Evolutionary conservation across 2,329 filamentous ascomycete genomes (phyloP).

Genomic region (Pezicula neosporulosa): DNA sequence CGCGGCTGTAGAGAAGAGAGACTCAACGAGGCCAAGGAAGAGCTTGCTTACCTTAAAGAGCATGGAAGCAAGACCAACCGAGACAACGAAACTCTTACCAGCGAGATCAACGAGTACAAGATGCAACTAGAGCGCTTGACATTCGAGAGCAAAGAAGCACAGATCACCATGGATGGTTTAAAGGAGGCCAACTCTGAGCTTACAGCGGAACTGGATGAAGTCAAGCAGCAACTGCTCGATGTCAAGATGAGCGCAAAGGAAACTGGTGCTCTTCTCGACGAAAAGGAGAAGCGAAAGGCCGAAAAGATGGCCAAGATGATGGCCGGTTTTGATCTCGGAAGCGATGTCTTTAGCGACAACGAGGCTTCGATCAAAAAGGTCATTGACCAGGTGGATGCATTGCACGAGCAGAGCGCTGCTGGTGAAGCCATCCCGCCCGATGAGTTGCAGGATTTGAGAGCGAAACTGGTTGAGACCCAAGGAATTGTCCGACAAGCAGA

Average conservation of each 20-base stretch:
- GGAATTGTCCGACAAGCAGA: constrained; percentile 92
- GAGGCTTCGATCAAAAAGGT: constrained; percentile 80
- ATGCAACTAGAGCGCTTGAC: constrained; percentile 96
- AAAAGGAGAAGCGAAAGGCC: constrained; percentile 98
- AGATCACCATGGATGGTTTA: constrained; percentile 95
- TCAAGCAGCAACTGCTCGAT: constrained; percentile 94
- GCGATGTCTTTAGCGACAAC: constrained; percentile 90
- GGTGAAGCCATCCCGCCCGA: constrained; percentile 81
- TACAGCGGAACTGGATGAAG: constrained; percentile 85
- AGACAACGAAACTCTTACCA: constrained; percentile 83
- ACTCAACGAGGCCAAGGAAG: constrained; percentile 79
- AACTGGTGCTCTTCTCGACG: constrained; percentile 82
- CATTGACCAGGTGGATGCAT: constrained; percentile 76
- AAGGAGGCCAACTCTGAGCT: constrained; percentile 96
- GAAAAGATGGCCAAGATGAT: constrained; percentile 99
- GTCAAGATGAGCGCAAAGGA: constrained; percentile 97
- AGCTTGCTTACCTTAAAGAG: constrained; percentile 81
- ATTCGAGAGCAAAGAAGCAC: constrained; percentile 94
- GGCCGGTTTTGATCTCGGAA: constrained; percentile 93
- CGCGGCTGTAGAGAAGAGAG: constrained; percentile 75
- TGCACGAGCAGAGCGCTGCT: constrained; percentile 71
- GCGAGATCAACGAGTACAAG: constrained; percentile 86
- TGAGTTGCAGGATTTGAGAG: constrained; percentile 72
- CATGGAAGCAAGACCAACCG: constrained; percentile 79
- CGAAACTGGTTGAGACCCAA: constrained; percentile 82